Percentiles rank a stretch among this genome's conserved stretches.
These are phyloP conservation scores for Maudiozyma humilis DNA, from an alignment of 1,139 yeast species.

Conservation along the genomic window DNA sequence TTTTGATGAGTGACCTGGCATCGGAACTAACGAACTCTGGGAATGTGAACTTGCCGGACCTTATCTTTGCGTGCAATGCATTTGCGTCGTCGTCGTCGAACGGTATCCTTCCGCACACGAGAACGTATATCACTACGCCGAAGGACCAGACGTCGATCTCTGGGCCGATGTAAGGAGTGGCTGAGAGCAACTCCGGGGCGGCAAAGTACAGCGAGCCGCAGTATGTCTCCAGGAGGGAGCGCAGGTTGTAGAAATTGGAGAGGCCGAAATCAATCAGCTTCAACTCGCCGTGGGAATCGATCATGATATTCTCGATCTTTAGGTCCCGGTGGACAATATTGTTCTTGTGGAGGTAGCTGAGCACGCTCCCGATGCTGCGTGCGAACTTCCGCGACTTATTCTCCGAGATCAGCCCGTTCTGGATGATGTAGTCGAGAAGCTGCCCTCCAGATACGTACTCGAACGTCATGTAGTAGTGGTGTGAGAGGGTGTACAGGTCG, in stretches of 20 bases:
- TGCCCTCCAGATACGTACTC: constrained; percentile 97
- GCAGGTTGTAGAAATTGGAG: constrained; percentile 72
- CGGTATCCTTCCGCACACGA: constrained; percentile 97
- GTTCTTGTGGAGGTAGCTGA: constrained; percentile 85
- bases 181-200: constrained; percentile 89
- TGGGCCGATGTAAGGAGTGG: constrained; percentile 89
- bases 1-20: constrained; percentile 65
- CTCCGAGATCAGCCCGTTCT: constrained; percentile 90
- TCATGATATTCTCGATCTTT: constrained; percentile 92
- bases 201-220: constrained; percentile 97
- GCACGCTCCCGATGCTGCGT: constrained; percentile 88
- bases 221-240: constrained; percentile 70
- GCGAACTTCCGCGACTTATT: constrained; percentile 88
- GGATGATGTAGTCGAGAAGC: constrained; percentile 89
- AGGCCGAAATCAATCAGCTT: constrained; percentile 93
- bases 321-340: constrained; percentile 93
- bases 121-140: constrained; percentile 87
- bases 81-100: constrained; percentile 92
- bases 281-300: constrained; percentile 83
- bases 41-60: constrained; percentile 82
- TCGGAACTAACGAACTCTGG: constrained; percentile 74
- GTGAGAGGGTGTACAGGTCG: constrained; percentile 91
- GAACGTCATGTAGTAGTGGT: constrained; percentile 90
- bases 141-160: constrained; percentile 98
- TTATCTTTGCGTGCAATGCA: constrained; percentile 86